A percentile compares a stretch with the other conserved stretches of the same genome.
Conservation (phyloP, 108 stramenopile genomes). For the Nannochloropsis gaditana region DNA sequence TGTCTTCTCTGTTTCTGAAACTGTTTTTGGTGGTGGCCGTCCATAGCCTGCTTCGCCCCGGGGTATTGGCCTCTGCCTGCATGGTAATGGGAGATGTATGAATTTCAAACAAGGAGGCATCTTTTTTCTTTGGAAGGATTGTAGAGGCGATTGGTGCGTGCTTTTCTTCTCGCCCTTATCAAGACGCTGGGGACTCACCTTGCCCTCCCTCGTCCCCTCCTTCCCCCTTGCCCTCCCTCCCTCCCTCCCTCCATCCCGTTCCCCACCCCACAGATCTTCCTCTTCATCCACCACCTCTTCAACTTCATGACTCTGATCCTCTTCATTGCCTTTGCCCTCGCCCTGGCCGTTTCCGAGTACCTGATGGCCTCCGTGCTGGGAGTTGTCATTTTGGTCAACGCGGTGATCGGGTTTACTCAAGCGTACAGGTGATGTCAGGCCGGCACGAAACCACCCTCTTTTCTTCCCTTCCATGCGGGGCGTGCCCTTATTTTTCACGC, state of each 20-base stretch:
- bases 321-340: not conserved
- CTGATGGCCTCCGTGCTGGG: not conserved
- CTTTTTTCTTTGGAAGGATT: too few species aligned
- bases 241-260: not conserved
- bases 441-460: not conserved
- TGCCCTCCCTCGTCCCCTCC: not conserved
- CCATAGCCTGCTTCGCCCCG: too few species aligned
- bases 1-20: too few species aligned
- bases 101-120: too few species aligned
- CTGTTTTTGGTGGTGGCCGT: too few species aligned
- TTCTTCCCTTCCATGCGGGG: not conserved
- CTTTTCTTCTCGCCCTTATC: too few species aligned
- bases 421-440: not conserved
- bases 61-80: too few species aligned
- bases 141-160: too few species aligned
- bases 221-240: not conserved
- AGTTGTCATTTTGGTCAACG: not conserved
- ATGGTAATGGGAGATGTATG: too few species aligned
- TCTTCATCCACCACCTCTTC: not conserved
- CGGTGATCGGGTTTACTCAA: not conserved
- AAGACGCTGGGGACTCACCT: not conserved
- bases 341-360: not conserved
- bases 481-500: not conserved
- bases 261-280: not conserved
- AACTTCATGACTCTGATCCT: conserved; percentile 1